These are phyloP conservation scores for Russula dissimulans DNA, from an alignment of 768 basidiomycete species.

Conservation along the genomic window DNA sequence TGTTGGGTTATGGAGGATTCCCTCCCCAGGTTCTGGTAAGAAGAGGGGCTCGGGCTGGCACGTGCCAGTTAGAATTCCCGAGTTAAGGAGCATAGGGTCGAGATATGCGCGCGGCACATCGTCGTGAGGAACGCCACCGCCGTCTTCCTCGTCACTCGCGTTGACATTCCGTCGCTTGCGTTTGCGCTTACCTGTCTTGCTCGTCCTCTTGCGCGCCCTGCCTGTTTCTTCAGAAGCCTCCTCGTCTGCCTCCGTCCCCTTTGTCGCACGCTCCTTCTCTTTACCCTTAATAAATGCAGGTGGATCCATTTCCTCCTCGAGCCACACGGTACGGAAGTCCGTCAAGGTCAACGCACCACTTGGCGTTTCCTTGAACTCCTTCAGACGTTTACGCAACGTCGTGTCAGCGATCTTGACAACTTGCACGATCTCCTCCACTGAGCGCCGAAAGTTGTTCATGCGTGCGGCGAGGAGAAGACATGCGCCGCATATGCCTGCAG, in stretches of 20 bases:
- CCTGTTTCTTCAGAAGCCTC: constrained; percentile 23
- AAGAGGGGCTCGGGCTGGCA: constrained; percentile 29
- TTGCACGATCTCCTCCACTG: constrained; percentile 92
- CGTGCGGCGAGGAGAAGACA: constrained; percentile 90
- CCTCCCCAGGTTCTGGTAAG: constrained; percentile 29
- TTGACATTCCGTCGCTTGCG: constrained; percentile 33
- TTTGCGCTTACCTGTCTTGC: constrained; percentile 29
- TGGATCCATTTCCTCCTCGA: constrained; percentile 87
- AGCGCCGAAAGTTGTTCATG: constrained; percentile 96
- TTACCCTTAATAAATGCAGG: constrained; percentile 77
- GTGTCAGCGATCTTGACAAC: constrained; percentile 98
- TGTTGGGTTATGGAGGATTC: not conserved
- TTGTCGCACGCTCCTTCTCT: constrained; percentile 56
- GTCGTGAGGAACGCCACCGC: constrained; percentile 20
- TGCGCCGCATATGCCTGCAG: constrained; percentile 96
- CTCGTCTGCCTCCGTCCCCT: constrained; percentile 30
- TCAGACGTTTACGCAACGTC: constrained; percentile 84
- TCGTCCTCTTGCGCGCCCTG: constrained; percentile 25
- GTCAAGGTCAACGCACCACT: constrained; percentile 78
- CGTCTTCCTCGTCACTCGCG: constrained; percentile 31
- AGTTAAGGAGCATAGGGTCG: constrained; percentile 50
- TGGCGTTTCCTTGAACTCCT: constrained; percentile 89
- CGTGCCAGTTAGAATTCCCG: constrained; percentile 60
- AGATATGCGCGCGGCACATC: constrained; percentile 27
- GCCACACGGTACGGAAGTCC: constrained; percentile 85